Evolutionary conservation across 192 early-diverging fungal species (phyloP).

Genomic region (Podila horticola): DNA sequence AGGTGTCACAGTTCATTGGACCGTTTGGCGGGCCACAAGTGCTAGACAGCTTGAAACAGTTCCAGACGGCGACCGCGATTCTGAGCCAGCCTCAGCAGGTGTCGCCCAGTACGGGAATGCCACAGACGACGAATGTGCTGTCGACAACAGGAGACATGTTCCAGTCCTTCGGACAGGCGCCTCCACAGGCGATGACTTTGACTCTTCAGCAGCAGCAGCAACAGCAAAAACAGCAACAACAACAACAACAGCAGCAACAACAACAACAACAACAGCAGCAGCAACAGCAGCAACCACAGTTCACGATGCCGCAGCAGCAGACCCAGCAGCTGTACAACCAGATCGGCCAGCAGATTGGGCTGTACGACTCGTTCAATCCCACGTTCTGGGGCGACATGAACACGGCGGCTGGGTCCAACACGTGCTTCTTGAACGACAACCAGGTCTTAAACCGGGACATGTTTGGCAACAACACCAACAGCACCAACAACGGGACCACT

Average conservation of each 20-base stretch:
- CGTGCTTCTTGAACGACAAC: conserved; percentile 16
- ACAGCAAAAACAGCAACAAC: conserved; percentile 10
- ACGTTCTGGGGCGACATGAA: conserved; percentile 37
- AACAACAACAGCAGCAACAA: conserved; percentile 17
- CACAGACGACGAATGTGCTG: conserved; percentile 10
- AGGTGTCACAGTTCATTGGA: conserved; percentile 50
- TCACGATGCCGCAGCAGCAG: conserved; percentile 13
- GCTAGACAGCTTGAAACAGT: conserved; percentile 49
- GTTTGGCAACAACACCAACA: background rate
- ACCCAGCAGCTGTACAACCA: conserved; percentile 37
- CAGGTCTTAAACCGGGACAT: conserved; percentile 14
- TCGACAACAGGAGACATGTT: conserved; percentile 15
- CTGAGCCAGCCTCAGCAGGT: conserved; percentile 19
- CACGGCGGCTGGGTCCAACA: conserved; percentile 12
- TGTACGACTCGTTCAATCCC: conserved; percentile 39
- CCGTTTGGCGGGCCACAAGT: conserved; percentile 50
- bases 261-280: conserved; percentile 8
- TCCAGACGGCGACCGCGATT: conserved; percentile 41
- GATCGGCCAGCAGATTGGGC: conserved; percentile 37
- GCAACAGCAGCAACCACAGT: conserved; percentile 1
- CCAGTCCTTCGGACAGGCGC: conserved; percentile 10
- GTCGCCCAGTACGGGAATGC: background rate
- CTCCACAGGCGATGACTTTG: background rate
- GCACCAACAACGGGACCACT: background rate
- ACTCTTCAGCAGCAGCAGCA: conserved; percentile 21